A percentile compares a stretch with the other conserved stretches of the same genome.
Conservation (phyloP, 768 basidiomycete species). For the Favolaschia claudopus region DNA sequence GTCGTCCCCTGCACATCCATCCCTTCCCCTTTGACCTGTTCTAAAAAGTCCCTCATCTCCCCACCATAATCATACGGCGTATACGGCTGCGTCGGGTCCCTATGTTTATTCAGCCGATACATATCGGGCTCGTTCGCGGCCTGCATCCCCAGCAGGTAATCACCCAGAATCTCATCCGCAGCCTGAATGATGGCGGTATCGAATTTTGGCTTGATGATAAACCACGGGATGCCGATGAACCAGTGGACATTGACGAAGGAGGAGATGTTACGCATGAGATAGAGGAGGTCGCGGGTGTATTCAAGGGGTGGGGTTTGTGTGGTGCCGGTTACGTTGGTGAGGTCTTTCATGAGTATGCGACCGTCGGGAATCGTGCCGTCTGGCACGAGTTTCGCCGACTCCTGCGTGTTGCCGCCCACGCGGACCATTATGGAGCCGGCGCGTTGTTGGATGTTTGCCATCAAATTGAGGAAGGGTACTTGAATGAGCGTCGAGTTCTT, state of each 20-base stretch:
- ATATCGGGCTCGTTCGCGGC: conserved; percentile 85
- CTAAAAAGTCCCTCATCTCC: conserved; percentile 53
- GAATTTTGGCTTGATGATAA: background rate
- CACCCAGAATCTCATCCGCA: conserved; percentile 68
- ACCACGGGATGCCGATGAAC: conserved; percentile 56
- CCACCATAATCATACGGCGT: conserved; percentile 50
- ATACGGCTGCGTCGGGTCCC: conserved; percentile 17
- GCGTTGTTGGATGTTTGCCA: background rate
- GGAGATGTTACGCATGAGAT: conserved; percentile 68
- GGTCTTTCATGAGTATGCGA: conserved; percentile 52
- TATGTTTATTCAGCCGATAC: conserved; percentile 50
- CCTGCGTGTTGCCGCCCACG: background rate
- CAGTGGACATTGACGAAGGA: conserved; percentile 66
- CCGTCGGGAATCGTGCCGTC: conserved; percentile 40
- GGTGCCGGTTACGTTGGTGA: conserved; percentile 36
- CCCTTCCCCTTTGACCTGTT: conserved; percentile 41
- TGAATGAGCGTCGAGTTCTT: background rate
- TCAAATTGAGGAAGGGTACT: background rate
- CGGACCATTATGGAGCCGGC: background rate
- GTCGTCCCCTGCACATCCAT: conserved; percentile 43
- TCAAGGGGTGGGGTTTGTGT: conserved; percentile 74
- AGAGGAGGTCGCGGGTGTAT: conserved; percentile 71
- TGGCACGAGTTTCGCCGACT: background rate
- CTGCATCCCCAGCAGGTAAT: conserved; percentile 71
- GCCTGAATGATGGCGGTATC: conserved; percentile 59